A percentile compares a stretch with the other conserved stretches of the same genome.
These are phyloP conservation scores for Exutisphaerella laricina DNA, from an alignment of 2,329 filamentous ascomycete species.

Conservation along the genomic window DNA sequence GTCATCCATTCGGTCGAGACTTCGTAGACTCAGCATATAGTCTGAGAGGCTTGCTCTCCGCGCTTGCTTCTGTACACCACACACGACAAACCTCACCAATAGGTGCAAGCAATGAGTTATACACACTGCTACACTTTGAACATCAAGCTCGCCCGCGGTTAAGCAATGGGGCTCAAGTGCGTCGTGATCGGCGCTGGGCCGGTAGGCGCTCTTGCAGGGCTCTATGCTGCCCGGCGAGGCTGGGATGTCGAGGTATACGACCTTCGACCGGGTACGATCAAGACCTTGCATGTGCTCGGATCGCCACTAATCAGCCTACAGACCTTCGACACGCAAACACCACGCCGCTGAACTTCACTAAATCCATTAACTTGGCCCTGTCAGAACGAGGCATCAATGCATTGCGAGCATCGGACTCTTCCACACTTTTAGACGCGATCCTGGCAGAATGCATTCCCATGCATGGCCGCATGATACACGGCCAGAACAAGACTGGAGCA, in stretches of 20 bases:
- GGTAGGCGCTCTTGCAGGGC: conserved; percentile 82
- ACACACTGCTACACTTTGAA: conserved; percentile 12
- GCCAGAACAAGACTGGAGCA: conserved; percentile 56
- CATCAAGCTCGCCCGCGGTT: conserved; percentile 16
- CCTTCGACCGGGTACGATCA: conserved; percentile 70
- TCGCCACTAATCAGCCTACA: conserved; percentile 10
- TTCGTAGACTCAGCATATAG: too few species aligned
- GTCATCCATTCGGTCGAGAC: not conserved
- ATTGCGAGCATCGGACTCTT: conserved; percentile 63
- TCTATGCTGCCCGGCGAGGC: conserved; percentile 86
- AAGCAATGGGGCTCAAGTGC: conserved; percentile 24
- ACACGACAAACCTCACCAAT: not conserved
- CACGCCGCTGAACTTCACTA: conserved; percentile 87
- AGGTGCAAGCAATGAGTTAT: conserved; percentile 7
- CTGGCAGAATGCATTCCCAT: conserved; percentile 80
- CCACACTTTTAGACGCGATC: conserved; percentile 66
- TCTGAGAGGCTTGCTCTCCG: not conserved
- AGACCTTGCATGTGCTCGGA: not conserved
- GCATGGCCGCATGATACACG: conserved; percentile 95
- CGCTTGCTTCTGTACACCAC: not conserved
- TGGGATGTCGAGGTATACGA: conserved; percentile 93
- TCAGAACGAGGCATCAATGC: conserved; percentile 92
- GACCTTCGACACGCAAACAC: conserved; percentile 82
- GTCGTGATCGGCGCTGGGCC: conserved; percentile 88
- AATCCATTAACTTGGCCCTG: conserved; percentile 95